Conservation (phyloP, 116 monocot species). For the Iris pallida region DNA sequence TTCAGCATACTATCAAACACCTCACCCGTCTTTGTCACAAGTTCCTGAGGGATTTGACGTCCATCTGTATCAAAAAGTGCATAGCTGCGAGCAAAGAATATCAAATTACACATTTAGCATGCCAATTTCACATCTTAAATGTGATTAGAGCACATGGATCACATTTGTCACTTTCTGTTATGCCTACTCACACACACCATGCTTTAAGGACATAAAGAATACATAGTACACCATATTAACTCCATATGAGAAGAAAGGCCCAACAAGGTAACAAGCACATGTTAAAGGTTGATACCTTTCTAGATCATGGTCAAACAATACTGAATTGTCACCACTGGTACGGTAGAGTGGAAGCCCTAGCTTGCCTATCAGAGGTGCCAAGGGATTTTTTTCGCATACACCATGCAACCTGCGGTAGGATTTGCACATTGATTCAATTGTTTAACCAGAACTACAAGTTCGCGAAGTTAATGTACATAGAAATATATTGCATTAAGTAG, state of each 20-base stretch:
- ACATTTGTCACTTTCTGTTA: no score
- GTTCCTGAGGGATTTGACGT: slow-evolving; percentile 57
- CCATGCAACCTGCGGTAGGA: slow-evolving; percentile 73
- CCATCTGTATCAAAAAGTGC: slow-evolving; percentile 82
- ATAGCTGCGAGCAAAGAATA: slow-evolving; percentile 38
- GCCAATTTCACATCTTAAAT: neutral
- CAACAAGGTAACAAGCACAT: neutral
- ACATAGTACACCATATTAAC: no score
- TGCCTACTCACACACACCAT: no score
- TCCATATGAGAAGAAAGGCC: no score
- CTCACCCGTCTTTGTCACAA: slow-evolving; percentile 69
- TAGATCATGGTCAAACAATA: slow-evolving; percentile 86
- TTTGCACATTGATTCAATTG: neutral
- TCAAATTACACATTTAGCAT: neutral
- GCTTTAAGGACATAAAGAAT: no score
- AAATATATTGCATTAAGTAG: neutral
- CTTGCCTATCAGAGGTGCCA: slow-evolving; percentile 68
- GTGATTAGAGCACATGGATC: neutral
- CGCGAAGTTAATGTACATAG: neutral
- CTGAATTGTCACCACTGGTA: slow-evolving; percentile 86
- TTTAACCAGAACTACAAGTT: no score
- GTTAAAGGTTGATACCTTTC: slow-evolving; percentile 51
- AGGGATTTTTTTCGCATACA: slow-evolving; percentile 81
- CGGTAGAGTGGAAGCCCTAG: slow-evolving; percentile 77
- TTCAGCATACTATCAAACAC: slow-evolving; percentile 72